Conservation (phyloP, 2,329 filamentous ascomycete genomes). For the Tolypocladium pustulatum region DNA sequence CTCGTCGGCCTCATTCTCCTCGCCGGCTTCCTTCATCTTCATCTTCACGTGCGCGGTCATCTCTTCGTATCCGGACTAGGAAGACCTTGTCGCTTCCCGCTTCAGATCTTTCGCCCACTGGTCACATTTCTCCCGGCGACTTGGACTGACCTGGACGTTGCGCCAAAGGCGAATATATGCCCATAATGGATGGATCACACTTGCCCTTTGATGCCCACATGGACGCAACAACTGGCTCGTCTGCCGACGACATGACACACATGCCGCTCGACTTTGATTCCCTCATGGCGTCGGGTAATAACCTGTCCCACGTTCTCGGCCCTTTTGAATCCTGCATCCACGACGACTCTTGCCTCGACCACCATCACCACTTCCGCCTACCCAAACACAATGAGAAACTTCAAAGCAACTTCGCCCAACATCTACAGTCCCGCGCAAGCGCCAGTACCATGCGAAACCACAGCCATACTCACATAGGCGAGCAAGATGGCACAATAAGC, state of each 20-base stretch:
- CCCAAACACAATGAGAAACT: constrained; percentile 7
- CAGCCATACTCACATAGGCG: background rate
- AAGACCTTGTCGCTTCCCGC: background rate
- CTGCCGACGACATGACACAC: constrained; percentile 18
- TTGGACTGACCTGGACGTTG: background rate
- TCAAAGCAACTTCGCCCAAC: constrained; percentile 4
- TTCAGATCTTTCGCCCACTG: background rate
- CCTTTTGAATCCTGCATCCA: constrained; percentile 17
- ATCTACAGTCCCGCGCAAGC: background rate
- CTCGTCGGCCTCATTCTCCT: background rate
- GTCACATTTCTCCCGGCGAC: background rate
- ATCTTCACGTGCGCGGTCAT: background rate
- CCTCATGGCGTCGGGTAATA: constrained; percentile 13
- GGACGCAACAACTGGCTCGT: constrained; percentile 7
- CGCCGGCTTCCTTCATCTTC: background rate
- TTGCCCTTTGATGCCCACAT: constrained; percentile 11
- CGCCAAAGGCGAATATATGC: background rate
- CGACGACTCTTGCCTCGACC: constrained; percentile 21
- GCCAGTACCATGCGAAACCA: background rate
- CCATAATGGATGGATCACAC: constrained; percentile 12
- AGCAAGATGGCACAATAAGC: background rate
- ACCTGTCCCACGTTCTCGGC: constrained; percentile 14
- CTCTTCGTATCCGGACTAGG: background rate
- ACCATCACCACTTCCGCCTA: constrained; percentile 7
- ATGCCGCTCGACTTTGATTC: constrained; percentile 14